Percentiles rank a stretch among this genome's conserved stretches.
Evolutionary conservation across 1,139 yeast genomes (phyloP).

Genomic region (Groenewaldozyma auringiensis): DNA sequence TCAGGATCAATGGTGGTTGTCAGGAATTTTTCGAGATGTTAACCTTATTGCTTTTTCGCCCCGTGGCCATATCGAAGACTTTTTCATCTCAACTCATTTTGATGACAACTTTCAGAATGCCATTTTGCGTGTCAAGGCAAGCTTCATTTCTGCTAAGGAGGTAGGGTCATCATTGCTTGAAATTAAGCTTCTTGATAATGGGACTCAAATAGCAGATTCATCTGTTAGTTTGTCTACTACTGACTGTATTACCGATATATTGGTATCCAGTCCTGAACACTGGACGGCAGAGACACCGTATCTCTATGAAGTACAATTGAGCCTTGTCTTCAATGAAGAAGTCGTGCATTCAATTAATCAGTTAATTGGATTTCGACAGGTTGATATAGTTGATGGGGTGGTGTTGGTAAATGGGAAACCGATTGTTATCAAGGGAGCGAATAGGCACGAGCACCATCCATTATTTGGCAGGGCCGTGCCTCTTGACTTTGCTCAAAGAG

Average conservation of each 20-base stretch:
- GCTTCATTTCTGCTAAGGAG: too few relatives aligned
- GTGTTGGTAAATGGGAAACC: conserved; percentile 29
- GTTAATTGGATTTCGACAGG: conserved; percentile 28
- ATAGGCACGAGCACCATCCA: conserved; percentile 34
- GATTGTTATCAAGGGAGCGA: conserved; percentile 30
- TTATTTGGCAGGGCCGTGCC: conserved; percentile 32
- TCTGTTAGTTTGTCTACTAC: too few relatives aligned
- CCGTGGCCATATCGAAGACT: conserved; percentile 21
- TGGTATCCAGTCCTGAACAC: too few relatives aligned
- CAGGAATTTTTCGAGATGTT: conserved; percentile 28
- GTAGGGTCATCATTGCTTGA: too few relatives aligned
- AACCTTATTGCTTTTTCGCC: conserved; percentile 17
- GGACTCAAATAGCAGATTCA: too few relatives aligned
- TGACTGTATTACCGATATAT: too few relatives aligned
- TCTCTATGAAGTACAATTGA: conserved; percentile 22
- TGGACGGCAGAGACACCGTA: conserved; percentile 34
- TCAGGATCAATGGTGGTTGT: conserved; percentile 35
- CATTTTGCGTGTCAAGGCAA: too few relatives aligned
- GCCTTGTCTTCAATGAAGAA: not conserved
- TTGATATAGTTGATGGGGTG: conserved; percentile 26
- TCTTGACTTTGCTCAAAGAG: conserved; percentile 25
- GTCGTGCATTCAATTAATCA: conserved; percentile 12
- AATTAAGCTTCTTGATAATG: too few relatives aligned
- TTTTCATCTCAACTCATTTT: too few relatives aligned
- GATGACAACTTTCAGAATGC: too few relatives aligned